phyloP scores from a whole-genome alignment of 768 basidiomycete species.

The Calvatia gigantea region DNA sequence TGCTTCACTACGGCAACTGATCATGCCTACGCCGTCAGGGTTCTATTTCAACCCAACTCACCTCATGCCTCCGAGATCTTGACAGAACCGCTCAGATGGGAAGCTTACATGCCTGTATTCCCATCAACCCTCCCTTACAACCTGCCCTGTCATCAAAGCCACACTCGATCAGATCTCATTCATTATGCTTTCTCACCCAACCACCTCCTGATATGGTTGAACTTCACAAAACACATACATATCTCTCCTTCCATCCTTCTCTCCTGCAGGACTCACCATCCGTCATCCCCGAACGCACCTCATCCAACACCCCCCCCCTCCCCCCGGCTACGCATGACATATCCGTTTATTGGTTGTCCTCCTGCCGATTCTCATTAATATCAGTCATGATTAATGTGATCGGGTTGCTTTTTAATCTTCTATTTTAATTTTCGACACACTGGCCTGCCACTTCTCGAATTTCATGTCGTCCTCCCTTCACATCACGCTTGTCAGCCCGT shows the following conservation, averaged over 20 bases:
- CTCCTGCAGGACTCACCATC: not conserved
- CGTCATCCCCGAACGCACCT: not conserved
- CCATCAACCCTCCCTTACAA: conserved; percentile 10
- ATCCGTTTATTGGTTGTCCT: not conserved
- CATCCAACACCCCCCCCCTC: no score
- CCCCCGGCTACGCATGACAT: not conserved
- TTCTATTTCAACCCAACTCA: conserved; percentile 21
- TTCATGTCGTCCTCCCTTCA: not conserved
- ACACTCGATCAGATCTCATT: conserved; percentile 11
- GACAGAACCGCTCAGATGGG: conserved; percentile 40
- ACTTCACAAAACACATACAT: not conserved
- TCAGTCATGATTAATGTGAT: not conserved
- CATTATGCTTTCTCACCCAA: not conserved
- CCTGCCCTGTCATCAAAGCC: conserved; percentile 3
- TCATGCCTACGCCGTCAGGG: conserved; percentile 19
- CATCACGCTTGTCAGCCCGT: not conserved
- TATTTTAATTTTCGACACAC: not conserved
- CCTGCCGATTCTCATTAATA: not conserved
- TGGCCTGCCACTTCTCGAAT: not conserved
- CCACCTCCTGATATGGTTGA: not conserved
- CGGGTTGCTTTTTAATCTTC: not conserved
- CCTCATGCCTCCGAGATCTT: conserved; percentile 20
- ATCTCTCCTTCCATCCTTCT: not conserved
- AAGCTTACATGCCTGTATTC: conserved; percentile 18
- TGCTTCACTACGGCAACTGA: conserved; percentile 22